Evolutionary conservation across 2,329 filamentous ascomycete species (phyloP).

Genomic region (Alternaria panax): DNA sequence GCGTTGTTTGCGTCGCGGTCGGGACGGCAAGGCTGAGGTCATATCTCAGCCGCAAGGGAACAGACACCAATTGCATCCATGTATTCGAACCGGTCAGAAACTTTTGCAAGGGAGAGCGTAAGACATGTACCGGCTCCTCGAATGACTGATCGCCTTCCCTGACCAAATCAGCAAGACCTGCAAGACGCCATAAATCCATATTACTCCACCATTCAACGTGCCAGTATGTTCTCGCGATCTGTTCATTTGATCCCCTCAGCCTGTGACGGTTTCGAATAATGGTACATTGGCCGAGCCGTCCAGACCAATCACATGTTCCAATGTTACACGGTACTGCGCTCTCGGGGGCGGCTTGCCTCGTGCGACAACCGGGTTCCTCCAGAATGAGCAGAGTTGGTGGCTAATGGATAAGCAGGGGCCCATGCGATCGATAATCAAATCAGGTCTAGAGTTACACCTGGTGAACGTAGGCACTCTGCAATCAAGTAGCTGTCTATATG

Average conservation of each 20-base stretch:
- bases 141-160: not conserved
- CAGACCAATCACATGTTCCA: not conserved
- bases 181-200: not conserved
- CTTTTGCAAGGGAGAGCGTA: not conserved
- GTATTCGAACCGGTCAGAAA: not conserved
- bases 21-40: not conserved
- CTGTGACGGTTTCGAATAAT: not conserved
- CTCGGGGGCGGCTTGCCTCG: constrained; percentile 12
- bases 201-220: not conserved
- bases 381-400: constrained; percentile 3
- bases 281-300: not conserved
- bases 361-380: not conserved
- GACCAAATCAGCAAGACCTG: not conserved
- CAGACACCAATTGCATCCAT: not conserved
- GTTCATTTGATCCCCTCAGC: not conserved
- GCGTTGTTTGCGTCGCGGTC: not conserved
- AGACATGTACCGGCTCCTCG: not conserved
- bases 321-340: not conserved
- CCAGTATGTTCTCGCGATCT: not conserved
- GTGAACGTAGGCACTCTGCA: not conserved
- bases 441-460: not conserved
- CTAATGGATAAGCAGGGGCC: constrained; percentile 1
- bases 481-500: not conserved
- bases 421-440: constrained; percentile 1
- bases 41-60: not conserved